These are phyloP conservation scores for Trametes versicolor DNA, from an alignment of 1,284 basidiomycete species.

Conservation along the genomic window DNA sequence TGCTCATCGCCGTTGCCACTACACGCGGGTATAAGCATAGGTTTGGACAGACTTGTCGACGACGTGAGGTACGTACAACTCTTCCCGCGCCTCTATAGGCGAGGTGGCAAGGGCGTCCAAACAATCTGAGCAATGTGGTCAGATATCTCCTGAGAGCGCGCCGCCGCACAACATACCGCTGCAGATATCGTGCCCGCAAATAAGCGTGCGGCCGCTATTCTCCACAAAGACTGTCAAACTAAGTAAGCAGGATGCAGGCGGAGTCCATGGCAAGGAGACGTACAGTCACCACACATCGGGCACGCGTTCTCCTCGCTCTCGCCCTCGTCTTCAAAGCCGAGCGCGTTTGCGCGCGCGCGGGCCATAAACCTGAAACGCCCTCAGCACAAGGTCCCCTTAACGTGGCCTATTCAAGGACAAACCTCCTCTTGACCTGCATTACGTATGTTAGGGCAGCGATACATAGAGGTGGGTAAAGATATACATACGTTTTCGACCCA, in stretches of 20 bases:
- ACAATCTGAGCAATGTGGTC: slow-evolving; percentile 53
- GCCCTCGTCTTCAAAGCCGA: slow-evolving; percentile 53
- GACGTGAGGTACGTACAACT: slow-evolving; percentile 55
- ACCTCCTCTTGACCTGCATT: slow-evolving; percentile 52
- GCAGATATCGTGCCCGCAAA: slow-evolving; percentile 71
- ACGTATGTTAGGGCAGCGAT: neutral
- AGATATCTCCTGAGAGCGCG: neutral
- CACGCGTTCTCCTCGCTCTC: slow-evolving; percentile 56
- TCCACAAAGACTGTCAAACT: slow-evolving; percentile 52
- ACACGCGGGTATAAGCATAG: neutral
- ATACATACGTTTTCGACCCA: slow-evolving; percentile 61
- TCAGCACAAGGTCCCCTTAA: neutral
- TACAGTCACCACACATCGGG: slow-evolving; percentile 65
- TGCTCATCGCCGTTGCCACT: slow-evolving; percentile 65
- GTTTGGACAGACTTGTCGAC: neutral
- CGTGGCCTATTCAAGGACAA: neutral
- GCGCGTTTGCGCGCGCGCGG: slow-evolving; percentile 53
- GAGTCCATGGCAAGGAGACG: slow-evolving; percentile 26
- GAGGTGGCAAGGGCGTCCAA: slow-evolving; percentile 58
- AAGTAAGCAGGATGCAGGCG: neutral
- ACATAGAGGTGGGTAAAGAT: neutral
- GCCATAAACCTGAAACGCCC: slow-evolving; percentile 50
- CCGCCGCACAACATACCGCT: slow-evolving; percentile 51
- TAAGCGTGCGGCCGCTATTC: slow-evolving; percentile 60
- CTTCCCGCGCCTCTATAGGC: slow-evolving; percentile 61